A percentile compares a stretch with the other conserved stretches of the same genome.
phyloP scores from a whole-genome alignment of 2,329 filamentous ascomycete species.

The Cytospora mali region DNA sequence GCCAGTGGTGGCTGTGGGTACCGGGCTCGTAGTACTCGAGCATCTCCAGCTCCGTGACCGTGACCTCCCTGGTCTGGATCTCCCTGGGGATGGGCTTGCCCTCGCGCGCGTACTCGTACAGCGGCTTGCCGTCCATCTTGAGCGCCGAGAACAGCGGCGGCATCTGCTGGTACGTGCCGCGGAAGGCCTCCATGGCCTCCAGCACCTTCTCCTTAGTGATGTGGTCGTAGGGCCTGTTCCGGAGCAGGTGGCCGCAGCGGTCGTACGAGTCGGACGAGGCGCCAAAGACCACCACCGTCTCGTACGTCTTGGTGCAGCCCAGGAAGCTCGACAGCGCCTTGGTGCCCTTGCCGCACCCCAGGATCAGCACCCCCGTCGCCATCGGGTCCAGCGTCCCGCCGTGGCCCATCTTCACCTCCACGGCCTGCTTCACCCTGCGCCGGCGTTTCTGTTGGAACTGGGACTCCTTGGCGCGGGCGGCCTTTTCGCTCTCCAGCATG shows the following conservation, averaged over 20 bases:
- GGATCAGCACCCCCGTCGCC: slow-evolving; percentile 88
- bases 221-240: slow-evolving; percentile 74
- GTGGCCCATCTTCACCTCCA: slow-evolving; percentile 91
- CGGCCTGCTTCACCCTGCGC: slow-evolving; percentile 56
- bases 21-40: slow-evolving; percentile 85
- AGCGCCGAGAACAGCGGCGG: slow-evolving; percentile 92
- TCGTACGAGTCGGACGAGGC: slow-evolving; percentile 94
- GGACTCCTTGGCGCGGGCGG: slow-evolving; percentile 57
- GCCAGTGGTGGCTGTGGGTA: slow-evolving; percentile 77
- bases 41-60: slow-evolving; percentile 76
- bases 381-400: slow-evolving; percentile 94
- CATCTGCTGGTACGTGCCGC: slow-evolving; percentile 83
- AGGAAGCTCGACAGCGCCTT: slow-evolving; percentile 81
- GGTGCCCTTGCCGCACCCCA: slow-evolving; percentile 85
- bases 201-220: slow-evolving; percentile 80
- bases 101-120: slow-evolving; percentile 94
- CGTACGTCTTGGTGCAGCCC: slow-evolving; percentile 89
- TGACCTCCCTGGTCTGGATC: slow-evolving; percentile 78
- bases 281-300: slow-evolving; percentile 86
- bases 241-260: slow-evolving; percentile 78
- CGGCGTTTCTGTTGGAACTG: slow-evolving; percentile 63
- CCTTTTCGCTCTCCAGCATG: slow-evolving; percentile 67
- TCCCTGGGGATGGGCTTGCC: slow-evolving; percentile 84
- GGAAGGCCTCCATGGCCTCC: slow-evolving; percentile 72
- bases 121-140: slow-evolving; percentile 88